These are phyloP conservation scores for Backusella macrospora DNA, from an alignment of 192 early-diverging fungal genomes.

Conservation along the genomic window DNA sequence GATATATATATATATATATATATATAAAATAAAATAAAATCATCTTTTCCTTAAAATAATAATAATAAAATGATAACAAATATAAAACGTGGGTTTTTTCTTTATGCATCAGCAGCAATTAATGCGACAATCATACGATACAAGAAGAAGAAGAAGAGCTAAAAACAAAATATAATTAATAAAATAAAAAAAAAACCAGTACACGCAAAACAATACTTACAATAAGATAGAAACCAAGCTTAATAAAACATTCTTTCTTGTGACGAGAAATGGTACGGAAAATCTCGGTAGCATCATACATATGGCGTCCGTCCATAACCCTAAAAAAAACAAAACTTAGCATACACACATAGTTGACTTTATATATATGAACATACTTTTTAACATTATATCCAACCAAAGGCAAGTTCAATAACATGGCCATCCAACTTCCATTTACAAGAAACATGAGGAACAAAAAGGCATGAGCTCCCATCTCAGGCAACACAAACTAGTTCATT, in stretches of 20 bases:
- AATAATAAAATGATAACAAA: neutral
- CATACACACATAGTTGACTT: neutral
- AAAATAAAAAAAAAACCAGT: neutral
- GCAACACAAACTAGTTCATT: constrained; percentile 84
- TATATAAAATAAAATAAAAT: neutral
- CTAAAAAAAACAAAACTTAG: constrained; percentile 46
- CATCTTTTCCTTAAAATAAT: neutral
- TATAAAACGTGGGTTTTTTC: neutral
- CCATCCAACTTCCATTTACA: constrained; percentile 86
- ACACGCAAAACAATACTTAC: constrained; percentile 38
- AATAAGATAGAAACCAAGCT: constrained; percentile 94
- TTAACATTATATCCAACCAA: constrained; percentile 84
- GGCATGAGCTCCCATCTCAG: constrained; percentile 86
- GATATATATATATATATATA: neutral
- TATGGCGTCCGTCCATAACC: constrained; percentile 82
- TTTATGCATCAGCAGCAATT: constrained; percentile 46
- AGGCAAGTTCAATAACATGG: constrained; percentile 83
- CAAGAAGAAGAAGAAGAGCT: constrained; percentile 89
- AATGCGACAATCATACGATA: constrained; percentile 64
- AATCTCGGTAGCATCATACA: constrained; percentile 98
- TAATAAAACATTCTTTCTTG: constrained; percentile 97
- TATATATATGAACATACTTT: constrained; percentile 63
- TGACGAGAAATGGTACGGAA: constrained; percentile 91
- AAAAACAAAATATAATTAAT: neutral
- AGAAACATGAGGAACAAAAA: constrained; percentile 84